A percentile compares a stretch with the other conserved stretches of the same genome.
phyloP scores from a whole-genome alignment of 1,139 yeast genomes.

The Hansenula sp. region DNA sequence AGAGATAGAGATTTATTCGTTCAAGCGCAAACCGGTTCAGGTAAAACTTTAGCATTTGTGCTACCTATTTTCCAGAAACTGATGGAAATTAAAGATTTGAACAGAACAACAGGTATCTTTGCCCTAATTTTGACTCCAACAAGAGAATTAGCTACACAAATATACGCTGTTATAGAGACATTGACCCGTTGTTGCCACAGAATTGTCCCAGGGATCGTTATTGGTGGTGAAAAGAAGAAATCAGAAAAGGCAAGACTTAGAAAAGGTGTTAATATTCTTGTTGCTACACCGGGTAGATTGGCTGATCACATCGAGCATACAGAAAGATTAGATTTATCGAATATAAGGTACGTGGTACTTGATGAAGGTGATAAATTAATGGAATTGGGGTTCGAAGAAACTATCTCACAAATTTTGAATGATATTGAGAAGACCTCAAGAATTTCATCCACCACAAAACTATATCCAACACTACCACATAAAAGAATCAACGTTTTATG shows the following conservation, averaged over 20 bases:
- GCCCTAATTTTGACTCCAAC: constrained; percentile 90
- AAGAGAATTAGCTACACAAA: constrained; percentile 91
- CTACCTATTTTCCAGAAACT: constrained; percentile 77
- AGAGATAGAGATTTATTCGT: constrained; percentile 69
- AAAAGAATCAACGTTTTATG: constrained; percentile 77
- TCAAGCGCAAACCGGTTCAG: constrained; percentile 96
- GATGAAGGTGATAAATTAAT: constrained; percentile 96
- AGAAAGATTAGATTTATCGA: constrained; percentile 60
- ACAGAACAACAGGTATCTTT: constrained; percentile 79
- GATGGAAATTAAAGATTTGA: constrained; percentile 46
- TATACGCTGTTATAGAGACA: constrained; percentile 73
- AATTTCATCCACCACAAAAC: constrained; percentile 36
- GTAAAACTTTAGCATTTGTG: constrained; percentile 83
- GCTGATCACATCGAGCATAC: constrained; percentile 94
- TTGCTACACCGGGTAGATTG: constrained; percentile 97
- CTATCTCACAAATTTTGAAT: constrained; percentile 71
- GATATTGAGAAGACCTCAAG: constrained; percentile 45
- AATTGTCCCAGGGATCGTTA: constrained; percentile 87
- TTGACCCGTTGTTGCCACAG: constrained; percentile 71
- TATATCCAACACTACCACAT: constrained; percentile 58
- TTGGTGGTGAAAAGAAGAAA: constrained; percentile 97
- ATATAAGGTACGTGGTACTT: constrained; percentile 76
- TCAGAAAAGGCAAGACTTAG: constrained; percentile 93
- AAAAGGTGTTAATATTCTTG: constrained; percentile 89
- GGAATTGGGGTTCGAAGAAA: constrained; percentile 95